These are phyloP conservation scores for Angophora floribunda DNA, from an alignment of 345 rosid species.

Conservation along the genomic window DNA sequence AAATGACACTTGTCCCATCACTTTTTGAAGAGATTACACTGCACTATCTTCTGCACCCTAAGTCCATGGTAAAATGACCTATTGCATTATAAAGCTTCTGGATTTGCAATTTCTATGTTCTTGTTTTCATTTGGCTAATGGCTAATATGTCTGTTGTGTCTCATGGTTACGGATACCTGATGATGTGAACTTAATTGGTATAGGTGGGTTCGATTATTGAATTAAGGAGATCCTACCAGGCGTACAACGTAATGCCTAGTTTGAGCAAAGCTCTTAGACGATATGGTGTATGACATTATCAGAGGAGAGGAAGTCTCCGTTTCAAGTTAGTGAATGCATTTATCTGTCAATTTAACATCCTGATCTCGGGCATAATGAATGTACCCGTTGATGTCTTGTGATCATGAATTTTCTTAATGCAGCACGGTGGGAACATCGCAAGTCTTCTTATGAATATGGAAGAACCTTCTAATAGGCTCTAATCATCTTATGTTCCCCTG, in stretches of 20 bases:
- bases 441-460: not conserved
- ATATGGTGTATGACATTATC: slow-evolving; percentile 46
- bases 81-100: not conserved
- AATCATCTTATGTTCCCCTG: not conserved
- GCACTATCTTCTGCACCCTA: not conserved
- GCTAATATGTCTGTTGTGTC: not conserved
- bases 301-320: not conserved
- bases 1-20: not conserved
- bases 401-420: not conserved
- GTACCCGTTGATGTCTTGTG: not conserved
- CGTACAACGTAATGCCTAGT: slow-evolving; percentile 94
- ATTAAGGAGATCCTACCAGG: slow-evolving; percentile 92
- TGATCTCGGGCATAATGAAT: not conserved
- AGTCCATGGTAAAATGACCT: not conserved
- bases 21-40: not conserved
- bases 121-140: not conserved
- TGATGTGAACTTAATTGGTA: not conserved
- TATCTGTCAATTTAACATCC: not conserved
- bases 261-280: slow-evolving; percentile 82
- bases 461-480: not conserved
- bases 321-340: not conserved
- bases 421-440: not conserved
- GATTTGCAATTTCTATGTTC: not conserved
- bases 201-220: slow-evolving; percentile 98
- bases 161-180: not conserved